Evolutionary conservation across 176 grass and related monocot species (phyloP), one percentile per base, ranked within the genome.

Genomic region (Guadua angustifolia): DNA sequence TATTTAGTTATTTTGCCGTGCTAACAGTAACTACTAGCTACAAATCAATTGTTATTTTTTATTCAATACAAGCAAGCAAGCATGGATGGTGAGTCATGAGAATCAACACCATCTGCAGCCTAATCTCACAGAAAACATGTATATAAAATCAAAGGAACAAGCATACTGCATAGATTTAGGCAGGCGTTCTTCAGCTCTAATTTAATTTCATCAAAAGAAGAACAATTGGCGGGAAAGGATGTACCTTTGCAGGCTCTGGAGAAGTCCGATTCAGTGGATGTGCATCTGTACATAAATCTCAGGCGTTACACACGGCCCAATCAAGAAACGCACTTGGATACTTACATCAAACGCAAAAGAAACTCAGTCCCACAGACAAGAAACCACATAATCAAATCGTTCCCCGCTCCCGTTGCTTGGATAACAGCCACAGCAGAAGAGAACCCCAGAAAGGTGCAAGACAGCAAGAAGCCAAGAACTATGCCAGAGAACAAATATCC

Each of bases 161-260:
- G 4, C 17, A 24, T 39, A 6, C 14, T 7, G 19, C n/a, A 58
- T 1, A 55, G 0, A 69, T 15, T 39, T 40, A 68, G 50, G 16
- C 50, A 52, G 51, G 38, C 10, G 47, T 55, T 5, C 3, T 66
- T 2, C 18, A 22, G 5, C 19, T 18, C 21, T n/a, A 40, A 3
- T 24, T 69, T 4, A 69, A 56, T 26, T 56, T 11, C 49, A 0
- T 56, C 66, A 69, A 9, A 9, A 57, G 17, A 53, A 65, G 6
- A 39, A 39, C 18, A 45, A 2, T 25, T 32, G 39, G 25, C 0
- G 33, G 50, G 1, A 32, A 39, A 36, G 45, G 43, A 22, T 32
- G 13, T 75, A 85, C 73, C 73, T 85, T 49, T 74, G 46, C 49
- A 51, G 6, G 49, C 22, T 55, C 47, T 36, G 72, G 38, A 59